phyloP scores from a whole-genome alignment of 257 asterid species.

The Plantago major region DNA sequence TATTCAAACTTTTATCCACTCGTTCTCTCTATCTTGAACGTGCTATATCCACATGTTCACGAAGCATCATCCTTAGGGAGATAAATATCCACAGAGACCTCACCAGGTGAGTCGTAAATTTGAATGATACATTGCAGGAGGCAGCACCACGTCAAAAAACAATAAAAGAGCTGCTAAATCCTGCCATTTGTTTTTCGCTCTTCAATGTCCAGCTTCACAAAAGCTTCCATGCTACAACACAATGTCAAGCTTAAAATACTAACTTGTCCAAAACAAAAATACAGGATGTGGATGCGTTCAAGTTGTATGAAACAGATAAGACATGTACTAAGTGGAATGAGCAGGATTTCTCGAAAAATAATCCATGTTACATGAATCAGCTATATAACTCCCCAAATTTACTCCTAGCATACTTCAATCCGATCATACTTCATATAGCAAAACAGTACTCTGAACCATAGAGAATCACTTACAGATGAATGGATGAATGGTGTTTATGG shows the following conservation, averaged over 20 bases:
- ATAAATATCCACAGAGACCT: slow-evolving; percentile 33
- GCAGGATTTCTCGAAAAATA: no score
- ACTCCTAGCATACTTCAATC: no score
- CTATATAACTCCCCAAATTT: no score
- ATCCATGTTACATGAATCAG: no score
- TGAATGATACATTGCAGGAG: slow-evolving; percentile 6
- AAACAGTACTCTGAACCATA: no score
- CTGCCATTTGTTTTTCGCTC: not conserved
- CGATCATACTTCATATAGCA: no score
- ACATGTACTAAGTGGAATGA: no score
- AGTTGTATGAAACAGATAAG: not conserved
- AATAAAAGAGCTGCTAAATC: slow-evolving; percentile 22
- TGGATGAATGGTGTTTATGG: no score
- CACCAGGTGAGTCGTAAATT: slow-evolving; percentile 20
- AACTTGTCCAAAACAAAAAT: not conserved
- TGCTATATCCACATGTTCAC: slow-evolving; percentile 16
- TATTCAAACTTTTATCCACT: slow-evolving; percentile 16
- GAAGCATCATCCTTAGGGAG: slow-evolving; percentile 18
- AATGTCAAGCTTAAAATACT: not conserved
- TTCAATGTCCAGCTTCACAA: slow-evolving; percentile 16
- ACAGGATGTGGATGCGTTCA: not conserved
- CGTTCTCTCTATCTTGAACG: slow-evolving; percentile 13
- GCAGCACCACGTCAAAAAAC: slow-evolving; percentile 19
- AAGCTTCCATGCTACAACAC: slow-evolving; percentile 47
- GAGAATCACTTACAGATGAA: no score